Evolutionary conservation across 2,329 filamentous ascomycete genomes (phyloP).

Genomic region (Phialophora tarda): DNA sequence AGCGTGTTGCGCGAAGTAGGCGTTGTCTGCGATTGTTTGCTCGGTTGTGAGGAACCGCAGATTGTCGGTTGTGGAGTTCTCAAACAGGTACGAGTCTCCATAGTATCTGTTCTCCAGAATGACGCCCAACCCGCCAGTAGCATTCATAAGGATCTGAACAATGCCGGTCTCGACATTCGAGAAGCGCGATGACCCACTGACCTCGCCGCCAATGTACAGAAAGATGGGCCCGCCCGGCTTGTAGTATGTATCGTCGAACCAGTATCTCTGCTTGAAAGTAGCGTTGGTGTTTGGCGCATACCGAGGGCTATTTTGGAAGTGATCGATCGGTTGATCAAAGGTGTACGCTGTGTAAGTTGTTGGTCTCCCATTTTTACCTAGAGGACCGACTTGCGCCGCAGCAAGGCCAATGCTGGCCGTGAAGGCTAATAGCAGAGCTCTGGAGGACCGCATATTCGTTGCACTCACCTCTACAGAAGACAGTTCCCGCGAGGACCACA

Average conservation of each 20-base stretch:
- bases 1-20: constrained; percentile 50
- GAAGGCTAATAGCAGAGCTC: constrained; percentile 6
- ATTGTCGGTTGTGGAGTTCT: constrained; percentile 48
- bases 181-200: constrained; percentile 48
- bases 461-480: neutral
- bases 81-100: constrained; percentile 49
- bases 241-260: constrained; percentile 61
- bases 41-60: constrained; percentile 51
- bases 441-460: constrained; percentile 12
- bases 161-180: constrained; percentile 54
- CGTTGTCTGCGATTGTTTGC: constrained; percentile 54
- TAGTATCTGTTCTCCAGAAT: constrained; percentile 52
- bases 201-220: constrained; percentile 46
- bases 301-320: constrained; percentile 33
- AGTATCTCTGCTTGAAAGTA: constrained; percentile 63
- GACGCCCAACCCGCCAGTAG: constrained; percentile 60
- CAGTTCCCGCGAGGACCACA: neutral
- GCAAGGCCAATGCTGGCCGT: constrained; percentile 23
- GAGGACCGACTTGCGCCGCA: constrained; percentile 32
- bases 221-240: constrained; percentile 60
- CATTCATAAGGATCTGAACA: constrained; percentile 61
- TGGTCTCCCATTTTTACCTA: constrained; percentile 32
- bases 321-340: constrained; percentile 36
- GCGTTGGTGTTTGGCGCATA: constrained; percentile 41
- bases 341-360: constrained; percentile 35